Percentiles rank a stretch among this genome's conserved stretches.
Conservation (phyloP, 148 eudicot species). For the Drosera capensis region DNA sequence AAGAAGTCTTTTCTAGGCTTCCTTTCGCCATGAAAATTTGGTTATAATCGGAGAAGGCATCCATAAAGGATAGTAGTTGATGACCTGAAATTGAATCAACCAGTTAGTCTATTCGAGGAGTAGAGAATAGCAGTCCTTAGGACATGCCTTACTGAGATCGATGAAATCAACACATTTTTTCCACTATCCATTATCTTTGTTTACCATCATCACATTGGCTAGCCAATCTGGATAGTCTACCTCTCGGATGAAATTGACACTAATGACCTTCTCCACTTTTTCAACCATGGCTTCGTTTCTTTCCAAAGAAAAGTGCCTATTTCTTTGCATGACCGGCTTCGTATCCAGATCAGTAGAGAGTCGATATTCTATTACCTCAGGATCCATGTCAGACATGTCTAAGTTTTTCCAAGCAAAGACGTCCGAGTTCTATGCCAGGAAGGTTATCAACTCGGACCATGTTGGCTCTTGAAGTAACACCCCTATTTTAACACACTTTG, state of each 20-base stretch:
- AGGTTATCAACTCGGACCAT: no score
- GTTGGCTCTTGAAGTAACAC: no score
- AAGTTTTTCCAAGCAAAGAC: no score
- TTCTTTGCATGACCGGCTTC: background rate
- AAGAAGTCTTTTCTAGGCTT: no score
- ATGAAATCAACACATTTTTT: constrained; percentile 1
- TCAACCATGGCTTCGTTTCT: background rate
- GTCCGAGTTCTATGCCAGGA: no score
- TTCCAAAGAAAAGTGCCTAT: background rate
- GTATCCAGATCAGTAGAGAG: background rate
- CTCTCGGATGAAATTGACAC: background rate
- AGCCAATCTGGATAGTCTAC: background rate
- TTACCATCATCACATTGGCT: background rate
- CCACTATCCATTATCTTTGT: background rate
- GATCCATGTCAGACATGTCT: no score
- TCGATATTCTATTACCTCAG: background rate
- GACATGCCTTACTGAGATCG: background rate
- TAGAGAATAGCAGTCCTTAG: background rate
- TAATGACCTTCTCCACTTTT: background rate
- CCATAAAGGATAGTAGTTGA: no score
- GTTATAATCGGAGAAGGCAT: no score
- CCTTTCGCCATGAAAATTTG: no score
- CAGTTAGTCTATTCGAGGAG: no score
- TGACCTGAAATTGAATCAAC: no score
- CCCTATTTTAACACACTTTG: no score